Evolutionary conservation across 371 early-diverging fungal species (phyloP), one percentile per base, ranked within the genome.

Genomic region (Mortierella sp.): DNA sequence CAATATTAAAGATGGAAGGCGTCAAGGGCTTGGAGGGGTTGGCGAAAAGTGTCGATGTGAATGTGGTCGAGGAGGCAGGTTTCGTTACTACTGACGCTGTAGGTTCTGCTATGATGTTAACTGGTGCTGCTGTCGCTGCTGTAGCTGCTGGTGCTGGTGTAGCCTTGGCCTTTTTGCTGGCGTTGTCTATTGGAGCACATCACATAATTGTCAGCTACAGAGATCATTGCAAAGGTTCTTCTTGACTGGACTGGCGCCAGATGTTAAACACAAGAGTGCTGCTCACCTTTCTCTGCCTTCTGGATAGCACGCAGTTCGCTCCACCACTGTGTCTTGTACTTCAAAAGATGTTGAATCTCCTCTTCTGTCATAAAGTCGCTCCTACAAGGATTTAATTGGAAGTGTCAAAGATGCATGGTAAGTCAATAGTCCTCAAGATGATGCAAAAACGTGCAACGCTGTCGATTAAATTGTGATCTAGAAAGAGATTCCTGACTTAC

Each of bases 291-390:
- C 51, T 83, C 82, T 11, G 81, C 73, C 40, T 92, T 93, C 76
- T 93, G 93, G 1, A 92, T 76, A 14, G 89, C 84, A 28, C 89
- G 89, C 14, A 95, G 73, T 43, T 90, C 91, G 44, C 92, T 91
- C 89, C 92, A 88, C 89, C 93, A 95, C 6, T 89, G 84, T 0
- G 97, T 93, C 75, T 95, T 94, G 84, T 89, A 96, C 54, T 93
- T 91, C 13, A 97, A 85, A 24, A 96, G 19, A 2, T 90, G 88
- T 73, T 92, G 88, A 24, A 98, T 95, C 44, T 97, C 97, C 16
- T 95, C 95, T 71, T 94, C 89, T 48, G 87, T 88, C 69, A 91
- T 82, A 83, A 88, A 95, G 82, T 97, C 96, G 80, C 89, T 92
- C 74, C 93, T 93, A 78, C 8, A 34, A 8, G 6, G 55, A 10